A percentile compares a stretch with the other conserved stretches of the same genome.
These are phyloP conservation scores for Rhododendron molle DNA, from an alignment of 148 eudicot species.

Conservation along the genomic window DNA sequence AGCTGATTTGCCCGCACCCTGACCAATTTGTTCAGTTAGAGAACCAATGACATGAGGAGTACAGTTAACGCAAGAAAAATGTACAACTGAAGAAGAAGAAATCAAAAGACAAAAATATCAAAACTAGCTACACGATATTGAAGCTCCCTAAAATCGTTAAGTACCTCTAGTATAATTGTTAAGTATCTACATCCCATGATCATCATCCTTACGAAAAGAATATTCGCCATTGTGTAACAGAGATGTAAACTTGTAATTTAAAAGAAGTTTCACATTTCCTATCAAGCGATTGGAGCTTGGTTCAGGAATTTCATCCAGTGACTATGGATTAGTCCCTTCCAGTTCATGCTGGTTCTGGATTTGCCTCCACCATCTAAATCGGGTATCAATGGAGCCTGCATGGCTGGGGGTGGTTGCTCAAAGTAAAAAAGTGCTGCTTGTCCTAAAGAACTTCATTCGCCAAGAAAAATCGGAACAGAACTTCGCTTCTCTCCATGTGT, in stretches of 20 bases:
- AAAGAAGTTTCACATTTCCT: neutral
- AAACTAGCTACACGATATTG: neutral
- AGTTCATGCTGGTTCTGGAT: neutral
- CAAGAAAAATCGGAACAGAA: neutral
- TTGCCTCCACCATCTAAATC: neutral
- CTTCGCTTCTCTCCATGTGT: neutral
- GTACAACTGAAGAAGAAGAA: neutral
- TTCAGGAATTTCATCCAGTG: neutral
- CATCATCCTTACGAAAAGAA: neutral
- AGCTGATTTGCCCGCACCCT: constrained; percentile 99
- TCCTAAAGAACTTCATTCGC: neutral
- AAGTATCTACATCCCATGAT: neutral
- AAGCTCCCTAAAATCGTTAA: neutral
- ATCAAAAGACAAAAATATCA: neutral
- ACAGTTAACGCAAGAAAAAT: neutral
- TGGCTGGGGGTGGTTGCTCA: neutral
- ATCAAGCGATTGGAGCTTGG: neutral
- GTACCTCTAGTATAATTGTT: too few relatives aligned
- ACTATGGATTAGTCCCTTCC: neutral
- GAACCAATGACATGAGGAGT: neutral
- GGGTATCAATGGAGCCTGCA: neutral
- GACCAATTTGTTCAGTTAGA: constrained; percentile 18
- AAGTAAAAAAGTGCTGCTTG: neutral
- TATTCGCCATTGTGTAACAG: neutral
- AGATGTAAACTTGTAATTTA: neutral